A percentile compares a stretch with the other conserved stretches of the same genome.
Conservation (phyloP, 768 basidiomycete species). For the Tremella fuciformis region DNA sequence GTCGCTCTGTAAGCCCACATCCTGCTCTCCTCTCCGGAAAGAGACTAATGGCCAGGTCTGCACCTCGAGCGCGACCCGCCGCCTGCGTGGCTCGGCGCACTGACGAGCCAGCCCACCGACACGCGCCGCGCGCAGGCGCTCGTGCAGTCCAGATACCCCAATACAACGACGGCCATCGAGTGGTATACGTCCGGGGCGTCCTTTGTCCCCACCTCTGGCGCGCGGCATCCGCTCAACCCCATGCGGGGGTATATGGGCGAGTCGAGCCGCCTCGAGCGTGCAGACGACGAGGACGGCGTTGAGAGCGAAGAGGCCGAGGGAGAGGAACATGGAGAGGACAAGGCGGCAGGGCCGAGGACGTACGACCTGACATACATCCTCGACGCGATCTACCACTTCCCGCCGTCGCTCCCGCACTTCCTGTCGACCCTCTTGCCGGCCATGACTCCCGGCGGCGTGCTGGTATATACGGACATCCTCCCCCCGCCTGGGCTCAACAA, state of each 20-base stretch:
- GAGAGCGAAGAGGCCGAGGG: slow-evolving; percentile 2
- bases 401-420: slow-evolving; percentile 32
- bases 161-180: slow-evolving; percentile 15
- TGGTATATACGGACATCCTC: slow-evolving; percentile 41
- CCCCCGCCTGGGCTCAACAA: slow-evolving; percentile 24
- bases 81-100: slow-evolving; percentile 27
- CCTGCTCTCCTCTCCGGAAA: neutral
- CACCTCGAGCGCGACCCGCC: slow-evolving; percentile 25
- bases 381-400: slow-evolving; percentile 45
- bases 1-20: slow-evolving; percentile 27
- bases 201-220: slow-evolving; percentile 21
- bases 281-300: slow-evolving; percentile 21
- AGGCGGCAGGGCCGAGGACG: neutral
- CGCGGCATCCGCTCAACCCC: slow-evolving; percentile 39
- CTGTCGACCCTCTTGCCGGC: slow-evolving; percentile 14
- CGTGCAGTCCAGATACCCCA: slow-evolving; percentile 7
- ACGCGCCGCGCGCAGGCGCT: slow-evolving; percentile 20
- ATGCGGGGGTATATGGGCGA: slow-evolving; percentile 39
- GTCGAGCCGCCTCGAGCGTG: neutral
- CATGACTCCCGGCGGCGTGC: slow-evolving; percentile 22
- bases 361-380: slow-evolving; percentile 46
- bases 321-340: slow-evolving; percentile 3
- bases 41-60: slow-evolving; percentile 19
- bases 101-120: slow-evolving; percentile 31
- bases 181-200: slow-evolving; percentile 31